phyloP scores from a whole-genome alignment of 257 asterid genomes.

The Penstemon newberryi region DNA sequence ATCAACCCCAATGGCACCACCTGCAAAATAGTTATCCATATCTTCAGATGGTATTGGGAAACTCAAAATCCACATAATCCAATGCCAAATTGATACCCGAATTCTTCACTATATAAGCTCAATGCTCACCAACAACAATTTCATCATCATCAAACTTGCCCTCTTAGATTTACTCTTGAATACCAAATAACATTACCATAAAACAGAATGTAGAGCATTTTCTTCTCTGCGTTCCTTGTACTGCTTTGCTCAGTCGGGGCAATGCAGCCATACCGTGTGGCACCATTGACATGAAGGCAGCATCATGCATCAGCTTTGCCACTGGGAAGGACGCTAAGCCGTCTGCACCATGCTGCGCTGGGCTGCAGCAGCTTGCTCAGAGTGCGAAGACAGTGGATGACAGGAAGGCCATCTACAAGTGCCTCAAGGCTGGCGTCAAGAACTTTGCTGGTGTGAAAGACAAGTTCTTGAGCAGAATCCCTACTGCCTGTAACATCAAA shows the following conservation, averaged over 20 bases:
- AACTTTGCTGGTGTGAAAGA: constrained; percentile 56
- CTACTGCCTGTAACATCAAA: constrained; percentile 48
- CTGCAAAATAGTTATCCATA: constrained; percentile 40
- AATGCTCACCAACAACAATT: constrained; percentile 8
- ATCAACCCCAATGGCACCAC: constrained; percentile 31
- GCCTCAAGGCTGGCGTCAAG: constrained; percentile 59
- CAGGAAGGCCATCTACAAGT: constrained; percentile 58
- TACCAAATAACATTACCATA: background rate
- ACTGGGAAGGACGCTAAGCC: constrained; percentile 45
- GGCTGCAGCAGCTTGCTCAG: constrained; percentile 44
- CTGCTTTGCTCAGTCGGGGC: constrained; percentile 40
- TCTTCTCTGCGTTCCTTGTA: constrained; percentile 38
- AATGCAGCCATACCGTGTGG: constrained; percentile 49
- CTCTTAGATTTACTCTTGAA: background rate
- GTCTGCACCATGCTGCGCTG: constrained; percentile 43
- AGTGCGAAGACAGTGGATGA: constrained; percentile 45
- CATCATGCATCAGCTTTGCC: constrained; percentile 44
- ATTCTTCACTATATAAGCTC: constrained; percentile 38
- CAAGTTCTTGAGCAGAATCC: constrained; percentile 51
- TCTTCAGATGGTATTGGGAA: constrained; percentile 36
- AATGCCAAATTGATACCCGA: constrained; percentile 28
- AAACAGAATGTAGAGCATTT: constrained; percentile 40
- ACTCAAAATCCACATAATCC: constrained; percentile 36
- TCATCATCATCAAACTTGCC: constrained; percentile 16
- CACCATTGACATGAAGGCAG: constrained; percentile 44